Evolutionary conservation across 495 filamentous ascomycete genomes (phyloP), one percentile per base, ranked within the genome.

Genomic region (Hypoxylon subgilvum): DNA sequence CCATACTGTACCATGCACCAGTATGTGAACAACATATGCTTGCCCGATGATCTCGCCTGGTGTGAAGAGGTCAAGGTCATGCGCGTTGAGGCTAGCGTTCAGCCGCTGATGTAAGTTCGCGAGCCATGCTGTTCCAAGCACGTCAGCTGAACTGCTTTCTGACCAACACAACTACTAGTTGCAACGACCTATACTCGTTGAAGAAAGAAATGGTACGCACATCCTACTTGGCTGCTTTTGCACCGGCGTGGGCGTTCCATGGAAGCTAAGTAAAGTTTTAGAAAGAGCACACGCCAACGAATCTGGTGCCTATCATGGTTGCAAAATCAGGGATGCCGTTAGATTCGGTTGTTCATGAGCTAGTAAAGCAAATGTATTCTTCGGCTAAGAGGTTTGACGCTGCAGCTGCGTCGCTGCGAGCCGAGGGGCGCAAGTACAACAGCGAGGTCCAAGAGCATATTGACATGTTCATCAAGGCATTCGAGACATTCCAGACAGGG

Each of bases 201-300:
- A 49, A 49, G n/a, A 49, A 49, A 38, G 45, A 49, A 49, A 28
- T 49, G 19, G 45, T 49, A 49, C 7, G 45, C 13, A 38, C 19
- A n/a, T 19, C 4, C 32, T 18, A 4, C 18, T 10, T 14, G 2
- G 3, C 16, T 21, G 13, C 13, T 13, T n/a, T 16, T 9, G 21
- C 2, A 46, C 10, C 12, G n/a, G 42, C 2, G 1, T 18, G 17
- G n/a, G 42, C 2, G 1, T 35, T 23, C 1, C 10, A 23, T 14
- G n/a, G 30, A 22, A 35, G n/a, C 44, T 47, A 49, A 49, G 3
- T 16, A 23, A 22, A n/a, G 19, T 38, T 19, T 2, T 28, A 49
- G 45, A 27, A 27, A 10, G 45, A 49, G 18, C 21, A 49, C 32
- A 49, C 45, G 22, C 45, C 45, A 3, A 49, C 45, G 9, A 49